These are phyloP conservation scores for Amanita polypyramis DNA, from an alignment of 768 basidiomycete genomes.

Conservation along the genomic window DNA sequence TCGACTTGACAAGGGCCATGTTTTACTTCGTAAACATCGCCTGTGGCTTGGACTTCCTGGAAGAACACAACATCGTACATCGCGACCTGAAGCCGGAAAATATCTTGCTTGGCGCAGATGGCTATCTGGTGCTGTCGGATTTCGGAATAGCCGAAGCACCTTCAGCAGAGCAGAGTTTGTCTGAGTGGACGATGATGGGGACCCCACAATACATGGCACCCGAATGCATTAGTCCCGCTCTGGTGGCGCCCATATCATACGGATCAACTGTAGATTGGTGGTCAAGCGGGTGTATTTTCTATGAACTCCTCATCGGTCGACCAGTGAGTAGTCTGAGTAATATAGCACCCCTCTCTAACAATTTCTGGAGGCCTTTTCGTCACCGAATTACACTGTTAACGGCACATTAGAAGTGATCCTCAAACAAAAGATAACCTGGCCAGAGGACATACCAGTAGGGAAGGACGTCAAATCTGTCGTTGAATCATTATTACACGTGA, in stretches of 20 bases:
- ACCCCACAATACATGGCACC: conserved; percentile 42
- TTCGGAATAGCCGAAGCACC: conserved; percentile 30
- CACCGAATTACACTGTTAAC: not conserved
- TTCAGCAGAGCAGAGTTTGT: conserved; percentile 10
- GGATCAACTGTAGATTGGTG: conserved; percentile 42
- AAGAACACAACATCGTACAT: conserved; percentile 33
- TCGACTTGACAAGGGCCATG: conserved; percentile 21
- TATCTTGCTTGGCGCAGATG: conserved; percentile 43
- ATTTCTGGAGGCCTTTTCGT: not conserved
- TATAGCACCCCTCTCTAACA: not conserved
- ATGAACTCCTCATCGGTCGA: conserved; percentile 37
- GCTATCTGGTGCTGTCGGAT: conserved; percentile 43
- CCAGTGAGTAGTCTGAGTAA: conserved; percentile 14
- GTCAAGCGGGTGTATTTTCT: conserved; percentile 38
- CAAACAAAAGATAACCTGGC: conserved; percentile 27
- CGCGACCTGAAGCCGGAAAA: conserved; percentile 52
- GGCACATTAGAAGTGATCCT: conserved; percentile 17
- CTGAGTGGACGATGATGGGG: conserved; percentile 27
- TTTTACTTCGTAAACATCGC: conserved; percentile 52
- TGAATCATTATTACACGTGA: conserved; percentile 25
- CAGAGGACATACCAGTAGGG: conserved; percentile 23
- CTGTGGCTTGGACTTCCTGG: conserved; percentile 37
- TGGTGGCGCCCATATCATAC: conserved; percentile 9
- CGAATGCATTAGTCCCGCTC: conserved; percentile 22
- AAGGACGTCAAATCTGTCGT: conserved; percentile 32